These are phyloP conservation scores for Endocalyx cinctus DNA, from an alignment of 2,329 filamentous ascomycete genomes.

Conservation along the genomic window DNA sequence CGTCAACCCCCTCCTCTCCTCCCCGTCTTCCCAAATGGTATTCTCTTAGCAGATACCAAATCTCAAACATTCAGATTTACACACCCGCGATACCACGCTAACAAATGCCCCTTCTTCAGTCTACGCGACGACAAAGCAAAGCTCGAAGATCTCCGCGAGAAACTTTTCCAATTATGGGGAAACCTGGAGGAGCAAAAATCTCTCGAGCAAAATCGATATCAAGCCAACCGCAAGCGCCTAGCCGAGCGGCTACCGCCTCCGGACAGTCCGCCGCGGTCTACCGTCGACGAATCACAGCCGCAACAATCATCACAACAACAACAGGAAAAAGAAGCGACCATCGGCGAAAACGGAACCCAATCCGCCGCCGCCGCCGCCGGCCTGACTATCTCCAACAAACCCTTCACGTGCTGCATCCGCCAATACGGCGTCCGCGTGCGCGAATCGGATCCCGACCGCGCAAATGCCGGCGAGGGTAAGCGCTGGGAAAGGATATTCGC, in stretches of 20 bases:
- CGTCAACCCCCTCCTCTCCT: slow-evolving; percentile 1
- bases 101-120: slow-evolving; percentile 30
- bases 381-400: slow-evolving; percentile 50
- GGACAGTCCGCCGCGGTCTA: slow-evolving; percentile 34
- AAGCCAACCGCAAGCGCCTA: slow-evolving; percentile 18
- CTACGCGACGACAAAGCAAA: slow-evolving; percentile 48
- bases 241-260: slow-evolving; percentile 26
- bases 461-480: slow-evolving; percentile 38
- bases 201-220: slow-evolving; percentile 23
- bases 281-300: too few species aligned
- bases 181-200: slow-evolving; percentile 70
- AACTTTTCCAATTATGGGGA: slow-evolving; percentile 78
- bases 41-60: too few species aligned
- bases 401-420: slow-evolving; percentile 66
- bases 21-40: too few species aligned
- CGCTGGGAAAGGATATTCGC: slow-evolving; percentile 61
- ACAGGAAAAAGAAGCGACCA: slow-evolving; percentile 1
- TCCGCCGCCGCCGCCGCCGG: too few species aligned
- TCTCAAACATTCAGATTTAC: too few species aligned
- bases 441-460: slow-evolving; percentile 36
- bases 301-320: slow-evolving; percentile 10
- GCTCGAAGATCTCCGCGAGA: slow-evolving; percentile 58
- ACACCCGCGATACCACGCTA: too few species aligned
- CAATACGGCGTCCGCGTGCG: slow-evolving; percentile 60
- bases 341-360: slow-evolving; percentile 15